Evolutionary conservation across 2,329 filamentous ascomycete species (phyloP).

Genomic region (Colletotrichum tropicale): DNA sequence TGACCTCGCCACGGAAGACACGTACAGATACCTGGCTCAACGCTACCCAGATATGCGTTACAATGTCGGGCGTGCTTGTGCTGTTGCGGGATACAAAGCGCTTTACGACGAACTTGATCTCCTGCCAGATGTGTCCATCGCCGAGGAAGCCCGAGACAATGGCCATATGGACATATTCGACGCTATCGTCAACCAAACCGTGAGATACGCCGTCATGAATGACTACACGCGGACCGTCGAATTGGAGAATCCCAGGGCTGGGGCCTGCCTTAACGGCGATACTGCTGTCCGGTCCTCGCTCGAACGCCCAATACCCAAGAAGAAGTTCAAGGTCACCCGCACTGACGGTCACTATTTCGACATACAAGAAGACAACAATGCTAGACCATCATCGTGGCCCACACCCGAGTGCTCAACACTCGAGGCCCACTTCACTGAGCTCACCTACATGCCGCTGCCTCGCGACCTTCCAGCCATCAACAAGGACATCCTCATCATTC

Average conservation of each 20-base stretch:
- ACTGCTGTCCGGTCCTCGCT: slow-evolving; percentile 29
- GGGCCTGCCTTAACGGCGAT: slow-evolving; percentile 35
- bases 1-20: slow-evolving; percentile 37
- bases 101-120: slow-evolving; percentile 40
- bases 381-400: slow-evolving; percentile 1
- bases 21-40: slow-evolving; percentile 34
- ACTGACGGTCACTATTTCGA: slow-evolving; percentile 15
- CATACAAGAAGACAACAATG: slow-evolving; percentile 32
- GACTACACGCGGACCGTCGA: slow-evolving; percentile 34
- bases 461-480: slow-evolving; percentile 36
- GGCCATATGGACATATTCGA: slow-evolving; percentile 31
- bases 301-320: too few species aligned
- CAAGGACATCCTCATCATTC: slow-evolving; percentile 40
- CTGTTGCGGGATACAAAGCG: slow-evolving; percentile 37
- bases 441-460: slow-evolving; percentile 35
- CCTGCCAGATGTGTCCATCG: slow-evolving; percentile 41
- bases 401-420: neutral
- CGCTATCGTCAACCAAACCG: slow-evolving; percentile 28
- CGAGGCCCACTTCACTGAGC: slow-evolving; percentile 15
- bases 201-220: slow-evolving; percentile 38
- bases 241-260: neutral
- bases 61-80: slow-evolving; percentile 42
- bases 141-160: slow-evolving; percentile 42
- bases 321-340: neutral
- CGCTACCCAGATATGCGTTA: slow-evolving; percentile 38